A percentile compares a stretch with the other conserved stretches of the same genome.
These are phyloP conservation scores for Polymyxa betae DNA, from an alignment of 208 protist species.

Conservation along the genomic window DNA sequence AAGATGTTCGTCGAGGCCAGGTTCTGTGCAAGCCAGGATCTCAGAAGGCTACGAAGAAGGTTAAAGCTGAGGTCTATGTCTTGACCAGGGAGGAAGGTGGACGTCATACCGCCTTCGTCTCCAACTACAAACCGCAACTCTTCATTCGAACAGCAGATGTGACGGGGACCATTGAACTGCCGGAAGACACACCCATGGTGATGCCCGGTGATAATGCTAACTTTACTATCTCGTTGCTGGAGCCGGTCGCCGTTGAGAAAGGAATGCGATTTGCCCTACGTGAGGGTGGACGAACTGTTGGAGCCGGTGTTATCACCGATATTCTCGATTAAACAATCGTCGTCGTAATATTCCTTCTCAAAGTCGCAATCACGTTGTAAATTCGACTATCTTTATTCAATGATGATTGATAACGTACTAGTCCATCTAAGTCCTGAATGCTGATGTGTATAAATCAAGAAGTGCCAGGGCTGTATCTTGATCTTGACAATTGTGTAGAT, in stretches of 20 bases:
- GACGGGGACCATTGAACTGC: conserved; percentile 90
- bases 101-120: conserved; percentile 88
- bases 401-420: too few relatives aligned
- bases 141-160: conserved; percentile 97
- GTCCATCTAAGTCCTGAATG: too few relatives aligned
- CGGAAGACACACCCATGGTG: conserved; percentile 86
- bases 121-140: conserved; percentile 78
- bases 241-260: conserved; percentile 83
- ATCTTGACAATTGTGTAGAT: background rate
- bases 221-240: conserved; percentile 86
- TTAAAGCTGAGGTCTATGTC: conserved; percentile 94
- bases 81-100: conserved; percentile 97
- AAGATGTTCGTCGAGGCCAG: conserved; percentile 60
- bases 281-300: conserved; percentile 96
- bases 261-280: conserved; percentile 96
- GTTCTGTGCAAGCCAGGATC: conserved; percentile 89
- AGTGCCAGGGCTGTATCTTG: conserved; percentile 12
- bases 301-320: conserved; percentile 93
- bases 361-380: too few relatives aligned
- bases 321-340: conserved; percentile 72
- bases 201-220: conserved; percentile 97
- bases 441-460: conserved; percentile 34
- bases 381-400: too few relatives aligned
- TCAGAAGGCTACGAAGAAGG: conserved; percentile 86
- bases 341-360: conserved; percentile 4